phyloP scores from a whole-genome alignment of 2,329 filamentous ascomycete species.

The Clonostachys chloroleuca region DNA sequence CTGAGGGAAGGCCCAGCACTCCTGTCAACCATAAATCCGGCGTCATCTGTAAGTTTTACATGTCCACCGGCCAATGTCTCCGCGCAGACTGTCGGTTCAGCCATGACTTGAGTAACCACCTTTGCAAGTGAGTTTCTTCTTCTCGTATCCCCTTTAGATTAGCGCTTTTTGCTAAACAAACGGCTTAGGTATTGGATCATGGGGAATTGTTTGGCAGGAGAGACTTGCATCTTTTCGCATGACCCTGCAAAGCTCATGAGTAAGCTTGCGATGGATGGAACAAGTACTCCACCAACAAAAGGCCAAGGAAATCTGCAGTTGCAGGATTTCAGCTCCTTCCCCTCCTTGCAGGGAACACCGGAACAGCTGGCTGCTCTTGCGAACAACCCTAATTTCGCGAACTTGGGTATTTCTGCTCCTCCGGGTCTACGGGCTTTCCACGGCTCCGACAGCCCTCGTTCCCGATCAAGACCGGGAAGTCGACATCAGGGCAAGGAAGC shows the following conservation, averaged over 20 bases:
- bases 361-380: slow-evolving; percentile 54
- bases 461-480: slow-evolving; percentile 80
- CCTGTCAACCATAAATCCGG: slow-evolving; percentile 77
- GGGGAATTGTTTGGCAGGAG: slow-evolving; percentile 90
- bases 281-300: slow-evolving; percentile 58
- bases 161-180: neutral
- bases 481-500: slow-evolving; percentile 59
- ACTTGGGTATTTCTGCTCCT: slow-evolving; percentile 57
- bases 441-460: slow-evolving; percentile 57
- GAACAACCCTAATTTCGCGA: slow-evolving; percentile 44
- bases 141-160: slow-evolving; percentile 1
- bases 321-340: slow-evolving; percentile 82
- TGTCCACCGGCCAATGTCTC: slow-evolving; percentile 92
- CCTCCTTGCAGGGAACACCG: slow-evolving; percentile 60
- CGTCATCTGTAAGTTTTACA: slow-evolving; percentile 94
- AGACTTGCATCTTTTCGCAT: slow-evolving; percentile 95
- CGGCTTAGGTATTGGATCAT: slow-evolving; percentile 80
- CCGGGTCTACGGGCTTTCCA: slow-evolving; percentile 65
- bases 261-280: slow-evolving; percentile 70
- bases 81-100: slow-evolving; percentile 96
- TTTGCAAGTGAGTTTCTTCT: slow-evolving; percentile 81
- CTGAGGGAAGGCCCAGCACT: slow-evolving; percentile 70
- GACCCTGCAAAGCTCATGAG: slow-evolving; percentile 85
- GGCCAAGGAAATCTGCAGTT: slow-evolving; percentile 69
- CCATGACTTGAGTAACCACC: slow-evolving; percentile 89